A percentile compares a stretch with the other conserved stretches of the same genome.
Evolutionary conservation across 2,329 filamentous ascomycete species (phyloP).

Genomic region (Knufia fluminis): DNA sequence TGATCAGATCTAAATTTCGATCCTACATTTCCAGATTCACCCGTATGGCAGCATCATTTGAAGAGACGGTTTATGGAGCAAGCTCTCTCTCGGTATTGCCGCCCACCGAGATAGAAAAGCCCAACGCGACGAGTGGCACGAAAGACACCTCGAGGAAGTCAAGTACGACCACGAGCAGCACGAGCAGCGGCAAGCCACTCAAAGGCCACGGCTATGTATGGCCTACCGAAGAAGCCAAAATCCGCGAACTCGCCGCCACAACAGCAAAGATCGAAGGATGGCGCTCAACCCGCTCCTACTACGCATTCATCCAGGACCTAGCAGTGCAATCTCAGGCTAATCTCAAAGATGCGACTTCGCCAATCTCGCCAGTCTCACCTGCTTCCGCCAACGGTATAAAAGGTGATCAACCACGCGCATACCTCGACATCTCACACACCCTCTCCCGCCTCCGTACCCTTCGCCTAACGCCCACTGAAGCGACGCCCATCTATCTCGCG

Average conservation of each 20-base stretch:
- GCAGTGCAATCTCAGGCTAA: slow-evolving; percentile 27
- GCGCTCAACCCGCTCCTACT: slow-evolving; percentile 91
- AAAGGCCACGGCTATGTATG: slow-evolving; percentile 92
- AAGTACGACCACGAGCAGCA: neutral
- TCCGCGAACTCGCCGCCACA: slow-evolving; percentile 81
- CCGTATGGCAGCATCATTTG: slow-evolving; percentile 82
- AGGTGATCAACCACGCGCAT: slow-evolving; percentile 51
- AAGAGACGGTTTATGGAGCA: slow-evolving; percentile 89
- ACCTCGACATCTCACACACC: slow-evolving; percentile 82
- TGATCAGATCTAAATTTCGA: slow-evolving; percentile 84
- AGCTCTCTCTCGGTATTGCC: slow-evolving; percentile 75
- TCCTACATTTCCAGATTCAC: slow-evolving; percentile 94
- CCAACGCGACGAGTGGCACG: slow-evolving; percentile 41
- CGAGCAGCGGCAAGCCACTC: slow-evolving; percentile 29
- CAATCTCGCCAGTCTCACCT: slow-evolving; percentile 9
- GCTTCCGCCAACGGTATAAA: slow-evolving; percentile 29
- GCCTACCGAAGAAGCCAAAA: slow-evolving; percentile 70
- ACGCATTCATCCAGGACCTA: slow-evolving; percentile 78
- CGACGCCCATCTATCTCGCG: slow-evolving; percentile 75
- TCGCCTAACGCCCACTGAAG: slow-evolving; percentile 64
- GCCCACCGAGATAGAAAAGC: slow-evolving; percentile 51
- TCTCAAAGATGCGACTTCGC: slow-evolving; percentile 31
- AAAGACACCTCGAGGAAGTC: no score
- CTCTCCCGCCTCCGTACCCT: slow-evolving; percentile 82
- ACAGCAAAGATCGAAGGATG: slow-evolving; percentile 92